Conservation (phyloP, 192 early-diverging fungal genomes). For the Entomortierella lignicola region DNA sequence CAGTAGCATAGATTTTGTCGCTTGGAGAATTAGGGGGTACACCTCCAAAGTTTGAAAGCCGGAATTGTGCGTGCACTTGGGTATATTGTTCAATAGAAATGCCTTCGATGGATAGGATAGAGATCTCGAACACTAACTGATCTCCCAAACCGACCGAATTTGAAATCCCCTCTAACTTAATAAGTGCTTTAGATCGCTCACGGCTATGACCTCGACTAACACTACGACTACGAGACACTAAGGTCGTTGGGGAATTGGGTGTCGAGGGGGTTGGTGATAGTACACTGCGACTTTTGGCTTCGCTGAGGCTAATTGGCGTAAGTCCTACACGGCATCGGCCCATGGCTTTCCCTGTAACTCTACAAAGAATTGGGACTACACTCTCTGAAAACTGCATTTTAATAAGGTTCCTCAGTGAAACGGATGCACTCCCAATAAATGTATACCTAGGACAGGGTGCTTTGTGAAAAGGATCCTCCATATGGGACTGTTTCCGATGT, state of each 20-base stretch:
- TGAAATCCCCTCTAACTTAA: constrained; percentile 17
- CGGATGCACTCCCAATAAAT: constrained; percentile 63
- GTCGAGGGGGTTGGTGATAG: constrained; percentile 13
- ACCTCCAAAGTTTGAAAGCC: constrained; percentile 70
- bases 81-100: constrained; percentile 69
- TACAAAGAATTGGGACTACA: constrained; percentile 56
- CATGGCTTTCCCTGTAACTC: constrained; percentile 56
- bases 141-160: constrained; percentile 59
- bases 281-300: constrained; percentile 12
- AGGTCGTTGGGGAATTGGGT: constrained; percentile 33
- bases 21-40: constrained; percentile 44
- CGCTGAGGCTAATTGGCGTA: constrained; percentile 50
- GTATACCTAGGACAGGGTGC: constrained; percentile 63
- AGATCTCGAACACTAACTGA: constrained; percentile 72
- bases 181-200: constrained; percentile 20
- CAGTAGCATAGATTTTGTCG: constrained; percentile 71
- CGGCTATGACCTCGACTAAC: constrained; percentile 42
- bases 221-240: constrained; percentile 13
- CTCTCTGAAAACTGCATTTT: constrained; percentile 60
- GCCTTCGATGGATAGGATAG: constrained; percentile 66
- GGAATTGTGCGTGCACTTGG: constrained; percentile 81
- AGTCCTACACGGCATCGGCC: constrained; percentile 58
- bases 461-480: constrained; percentile 72
- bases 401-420: constrained; percentile 56
- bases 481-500: constrained; percentile 65